Conservation (phyloP, 2,329 filamentous ascomycete genomes). For the Aureobasidium vineae region DNA sequence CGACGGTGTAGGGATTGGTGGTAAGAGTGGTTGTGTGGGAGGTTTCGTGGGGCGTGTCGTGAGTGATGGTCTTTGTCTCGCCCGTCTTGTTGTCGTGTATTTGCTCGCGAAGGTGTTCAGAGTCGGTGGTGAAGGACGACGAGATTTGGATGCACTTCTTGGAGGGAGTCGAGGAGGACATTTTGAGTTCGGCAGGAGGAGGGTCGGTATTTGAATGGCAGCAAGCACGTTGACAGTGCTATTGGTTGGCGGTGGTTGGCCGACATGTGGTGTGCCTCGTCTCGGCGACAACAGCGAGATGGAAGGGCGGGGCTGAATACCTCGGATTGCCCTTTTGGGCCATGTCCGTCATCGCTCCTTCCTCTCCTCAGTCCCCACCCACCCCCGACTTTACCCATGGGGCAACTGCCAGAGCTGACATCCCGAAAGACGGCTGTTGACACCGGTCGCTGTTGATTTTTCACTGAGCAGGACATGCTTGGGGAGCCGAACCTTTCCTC, state of each 20-base stretch:
- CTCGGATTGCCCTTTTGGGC: slow-evolving; percentile 1
- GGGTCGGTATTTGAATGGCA: neutral
- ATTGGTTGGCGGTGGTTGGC: slow-evolving; percentile 16
- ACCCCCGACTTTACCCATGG: neutral
- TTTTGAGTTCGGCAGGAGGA: neutral
- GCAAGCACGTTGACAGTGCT: slow-evolving; percentile 4
- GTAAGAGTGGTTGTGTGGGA: slow-evolving; percentile 39
- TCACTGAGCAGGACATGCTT: neutral
- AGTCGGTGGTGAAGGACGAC: slow-evolving; percentile 28
- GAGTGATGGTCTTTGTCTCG: slow-evolving; percentile 40
- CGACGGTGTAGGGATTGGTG: slow-evolving; percentile 39
- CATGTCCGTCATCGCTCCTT: slow-evolving; percentile 2
- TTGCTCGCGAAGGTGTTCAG: slow-evolving; percentile 42
- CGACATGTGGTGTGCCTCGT: neutral
- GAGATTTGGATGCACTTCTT: slow-evolving; percentile 27
- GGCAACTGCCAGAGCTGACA: neutral
- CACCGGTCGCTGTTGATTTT: neutral
- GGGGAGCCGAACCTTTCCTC: neutral
- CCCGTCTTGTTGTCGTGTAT: slow-evolving; percentile 41
- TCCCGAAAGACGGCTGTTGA: neutral
- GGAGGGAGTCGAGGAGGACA: slow-evolving; percentile 13
- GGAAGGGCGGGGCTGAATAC: neutral
- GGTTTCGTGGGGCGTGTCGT: slow-evolving; percentile 38
- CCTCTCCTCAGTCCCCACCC: neutral
- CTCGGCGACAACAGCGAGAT: slow-evolving; percentile 2